phyloP scores from a whole-genome alignment of 2,329 filamentous ascomycete species.

The Alternaria sp. region DNA sequence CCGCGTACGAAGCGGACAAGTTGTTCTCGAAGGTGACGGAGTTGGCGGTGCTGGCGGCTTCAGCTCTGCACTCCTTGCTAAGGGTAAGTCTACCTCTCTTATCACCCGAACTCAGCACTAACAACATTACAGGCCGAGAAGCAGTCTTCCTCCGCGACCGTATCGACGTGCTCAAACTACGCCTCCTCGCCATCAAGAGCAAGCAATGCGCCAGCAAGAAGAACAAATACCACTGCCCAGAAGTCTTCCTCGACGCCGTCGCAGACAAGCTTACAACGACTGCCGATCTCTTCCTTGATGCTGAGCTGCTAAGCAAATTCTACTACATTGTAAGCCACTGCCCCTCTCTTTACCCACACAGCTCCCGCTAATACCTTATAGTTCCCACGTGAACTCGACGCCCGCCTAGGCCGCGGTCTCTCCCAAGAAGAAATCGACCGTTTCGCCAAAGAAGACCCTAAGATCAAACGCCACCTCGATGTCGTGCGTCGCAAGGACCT shows the following conservation, averaged over 20 bases:
- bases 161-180: slow-evolving; percentile 87
- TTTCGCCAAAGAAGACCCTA: slow-evolving; percentile 92
- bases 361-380: slow-evolving; percentile 21
- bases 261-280: slow-evolving; percentile 94
- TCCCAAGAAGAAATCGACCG: slow-evolving; percentile 80
- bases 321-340: slow-evolving; percentile 73
- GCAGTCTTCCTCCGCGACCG: slow-evolving; percentile 93
- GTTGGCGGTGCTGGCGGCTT: slow-evolving; percentile 90
- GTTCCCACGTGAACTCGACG: slow-evolving; percentile 90
- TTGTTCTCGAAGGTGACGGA: slow-evolving; percentile 82
- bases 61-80: slow-evolving; percentile 81
- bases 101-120: not conserved
- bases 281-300: slow-evolving; percentile 95
- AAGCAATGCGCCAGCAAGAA: slow-evolving; percentile 83
- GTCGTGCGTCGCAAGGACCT: slow-evolving; percentile 91
- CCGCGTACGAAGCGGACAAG: slow-evolving; percentile 83
- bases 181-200: slow-evolving; percentile 83
- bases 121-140: slow-evolving; percentile 72
- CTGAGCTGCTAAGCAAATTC: slow-evolving; percentile 94
- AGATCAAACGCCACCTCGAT: slow-evolving; percentile 86
- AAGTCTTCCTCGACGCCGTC: slow-evolving; percentile 97
- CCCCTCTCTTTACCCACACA: not conserved
- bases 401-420: slow-evolving; percentile 81
- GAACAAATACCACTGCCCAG: slow-evolving; percentile 97
- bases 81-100: slow-evolving; percentile 63